Conservation (phyloP, 2,329 filamentous ascomycete genomes). For the Trichoderma semiorbis region DNA sequence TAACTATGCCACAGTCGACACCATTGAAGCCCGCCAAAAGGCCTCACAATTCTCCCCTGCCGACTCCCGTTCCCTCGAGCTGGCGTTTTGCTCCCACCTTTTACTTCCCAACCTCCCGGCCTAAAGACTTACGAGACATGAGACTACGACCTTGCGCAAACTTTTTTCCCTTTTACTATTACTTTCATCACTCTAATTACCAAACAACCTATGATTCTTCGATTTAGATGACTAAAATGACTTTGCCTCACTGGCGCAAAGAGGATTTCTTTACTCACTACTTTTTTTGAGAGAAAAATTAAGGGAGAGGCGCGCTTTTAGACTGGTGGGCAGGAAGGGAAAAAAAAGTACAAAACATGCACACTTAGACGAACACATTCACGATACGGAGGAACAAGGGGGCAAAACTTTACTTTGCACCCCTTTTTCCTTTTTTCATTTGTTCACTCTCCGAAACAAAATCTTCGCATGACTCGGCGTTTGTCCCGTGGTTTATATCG, state of each 20-base stretch:
- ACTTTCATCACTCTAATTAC: not conserved
- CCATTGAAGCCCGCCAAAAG: constrained; percentile 44
- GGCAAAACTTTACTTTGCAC: not conserved
- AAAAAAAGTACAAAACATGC: not conserved
- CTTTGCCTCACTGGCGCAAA: constrained; percentile 5
- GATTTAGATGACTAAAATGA: constrained; percentile 12
- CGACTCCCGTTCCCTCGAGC: constrained; percentile 49
- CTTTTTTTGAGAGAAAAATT: not conserved
- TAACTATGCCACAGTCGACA: constrained; percentile 28
- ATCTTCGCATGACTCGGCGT: constrained; percentile 6
- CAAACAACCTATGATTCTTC: not conserved
- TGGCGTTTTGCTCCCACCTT: constrained; percentile 48
- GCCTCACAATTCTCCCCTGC: constrained; percentile 49
- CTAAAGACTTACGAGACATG: constrained; percentile 11
- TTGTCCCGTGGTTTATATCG: not conserved
- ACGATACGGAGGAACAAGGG: not conserved
- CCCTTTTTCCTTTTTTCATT: not conserved
- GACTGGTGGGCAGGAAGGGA: not conserved
- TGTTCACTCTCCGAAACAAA: not conserved
- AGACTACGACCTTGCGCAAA: constrained; percentile 8
- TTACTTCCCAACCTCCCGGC: constrained; percentile 37
- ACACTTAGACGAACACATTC: not conserved
- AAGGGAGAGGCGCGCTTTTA: not conserved
- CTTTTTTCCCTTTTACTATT: not conserved
- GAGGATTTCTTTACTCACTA: not conserved